Conservation (phyloP, 352 stramenopile genomes). For the Detonula confervacea region DNA sequence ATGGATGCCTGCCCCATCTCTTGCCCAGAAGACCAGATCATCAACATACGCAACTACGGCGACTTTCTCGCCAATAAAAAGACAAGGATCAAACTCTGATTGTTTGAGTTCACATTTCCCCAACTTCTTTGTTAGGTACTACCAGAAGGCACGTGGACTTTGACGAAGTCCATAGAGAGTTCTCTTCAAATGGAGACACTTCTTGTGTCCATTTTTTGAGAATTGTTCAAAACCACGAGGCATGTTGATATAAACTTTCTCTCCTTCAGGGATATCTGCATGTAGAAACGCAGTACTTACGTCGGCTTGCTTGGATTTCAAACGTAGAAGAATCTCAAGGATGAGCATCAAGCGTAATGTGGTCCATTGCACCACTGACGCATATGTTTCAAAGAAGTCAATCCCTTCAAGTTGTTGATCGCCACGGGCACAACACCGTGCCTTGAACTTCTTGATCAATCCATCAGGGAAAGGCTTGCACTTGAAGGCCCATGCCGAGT, state of each 20-base stretch:
- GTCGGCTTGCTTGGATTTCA: no score
- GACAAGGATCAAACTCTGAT: neutral
- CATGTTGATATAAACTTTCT: neutral
- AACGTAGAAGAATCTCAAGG: neutral
- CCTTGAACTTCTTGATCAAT: constrained; percentile 55
- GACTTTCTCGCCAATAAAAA: constrained; percentile 4
- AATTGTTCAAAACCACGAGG: neutral
- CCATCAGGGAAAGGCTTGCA: constrained; percentile 49
- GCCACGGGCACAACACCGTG: neutral
- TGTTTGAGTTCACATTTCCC: neutral
- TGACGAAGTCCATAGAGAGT: constrained; percentile 17
- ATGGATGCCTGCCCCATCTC: neutral
- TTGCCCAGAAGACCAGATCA: constrained; percentile 13
- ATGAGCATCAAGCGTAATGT: neutral
- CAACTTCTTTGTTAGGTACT: constrained; percentile 14
- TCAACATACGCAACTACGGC: constrained; percentile 4
- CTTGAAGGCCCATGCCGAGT: constrained; percentile 48
- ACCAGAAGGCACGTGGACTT: constrained; percentile 31
- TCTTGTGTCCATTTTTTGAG: neutral
- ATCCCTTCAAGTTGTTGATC: neutral
- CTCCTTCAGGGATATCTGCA: neutral
- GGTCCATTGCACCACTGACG: neutral
- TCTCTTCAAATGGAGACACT: neutral
- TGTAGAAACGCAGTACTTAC: neutral
- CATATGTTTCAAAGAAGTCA: neutral